A percentile compares a stretch with the other conserved stretches of the same genome.
Conservation (phyloP, 495 filamentous ascomycete genomes). For the Beverwykella pulmonaria region DNA sequence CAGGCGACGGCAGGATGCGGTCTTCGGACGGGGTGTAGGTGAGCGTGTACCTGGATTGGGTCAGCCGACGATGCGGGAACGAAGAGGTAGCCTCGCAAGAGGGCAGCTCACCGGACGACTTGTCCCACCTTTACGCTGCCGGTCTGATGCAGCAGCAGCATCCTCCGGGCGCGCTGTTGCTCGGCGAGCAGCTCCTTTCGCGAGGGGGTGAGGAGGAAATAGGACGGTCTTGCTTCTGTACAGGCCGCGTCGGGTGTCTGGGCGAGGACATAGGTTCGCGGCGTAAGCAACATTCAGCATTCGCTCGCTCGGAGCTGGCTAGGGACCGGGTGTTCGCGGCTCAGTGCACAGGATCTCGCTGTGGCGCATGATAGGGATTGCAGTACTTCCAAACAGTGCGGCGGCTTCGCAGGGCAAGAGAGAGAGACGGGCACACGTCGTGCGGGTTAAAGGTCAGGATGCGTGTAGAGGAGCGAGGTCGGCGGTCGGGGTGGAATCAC, state of each 20-base stretch:
- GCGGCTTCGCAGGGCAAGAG: not conserved
- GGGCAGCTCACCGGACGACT: constrained; percentile 64
- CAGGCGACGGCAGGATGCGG: constrained; percentile 80
- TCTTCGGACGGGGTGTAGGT: constrained; percentile 90
- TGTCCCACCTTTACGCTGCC: constrained; percentile 92
- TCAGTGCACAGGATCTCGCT: not conserved
- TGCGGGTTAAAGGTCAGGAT: not conserved
- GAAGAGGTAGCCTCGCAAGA: not conserved
- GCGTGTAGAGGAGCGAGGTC: not conserved
- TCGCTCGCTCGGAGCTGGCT: constrained; percentile 33
- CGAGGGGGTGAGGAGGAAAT: constrained; percentile 34
- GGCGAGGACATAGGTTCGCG: constrained; percentile 36
- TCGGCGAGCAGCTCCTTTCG: constrained; percentile 35
- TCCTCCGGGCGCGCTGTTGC: constrained; percentile 48
- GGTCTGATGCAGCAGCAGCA: constrained; percentile 87
- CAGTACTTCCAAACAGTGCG: not conserved
- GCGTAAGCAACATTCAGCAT: constrained; percentile 40
- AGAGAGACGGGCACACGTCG: not conserved
- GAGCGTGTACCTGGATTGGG: constrained; percentile 70
- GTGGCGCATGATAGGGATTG: constrained; percentile 21
- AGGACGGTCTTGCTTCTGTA: constrained; percentile 27
- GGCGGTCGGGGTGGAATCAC: not conserved
- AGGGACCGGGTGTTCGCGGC: constrained; percentile 16
- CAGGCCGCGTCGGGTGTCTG: constrained; percentile 38
- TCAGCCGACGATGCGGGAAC: not conserved